Evolutionary conservation across 2,329 filamentous ascomycete species (phyloP).

Genomic region (Xylariaceae sp.): DNA sequence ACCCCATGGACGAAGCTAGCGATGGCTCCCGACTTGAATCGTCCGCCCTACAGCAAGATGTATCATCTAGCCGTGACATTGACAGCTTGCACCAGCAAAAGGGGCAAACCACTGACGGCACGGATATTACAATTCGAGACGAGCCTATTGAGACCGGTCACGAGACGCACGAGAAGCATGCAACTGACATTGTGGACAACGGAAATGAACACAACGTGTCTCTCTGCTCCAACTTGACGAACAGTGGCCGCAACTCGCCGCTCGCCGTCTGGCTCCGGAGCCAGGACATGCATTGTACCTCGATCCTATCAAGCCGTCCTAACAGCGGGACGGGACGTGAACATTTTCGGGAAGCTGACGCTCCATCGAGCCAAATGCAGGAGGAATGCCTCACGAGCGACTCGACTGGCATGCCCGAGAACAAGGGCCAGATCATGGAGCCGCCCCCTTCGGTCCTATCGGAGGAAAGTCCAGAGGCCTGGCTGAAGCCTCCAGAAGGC

Average conservation of each 20-base stretch:
- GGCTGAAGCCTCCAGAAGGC: background rate
- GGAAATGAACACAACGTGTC: constrained; percentile 6
- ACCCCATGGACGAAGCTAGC: constrained; percentile 13
- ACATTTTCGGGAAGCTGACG: constrained; percentile 4
- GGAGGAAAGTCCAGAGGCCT: background rate
- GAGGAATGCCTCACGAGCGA: background rate
- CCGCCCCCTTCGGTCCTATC: constrained; percentile 1
- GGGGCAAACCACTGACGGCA: constrained; percentile 2
- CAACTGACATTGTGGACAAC: background rate
- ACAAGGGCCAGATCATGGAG: background rate
- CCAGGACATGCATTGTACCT: constrained; percentile 22
- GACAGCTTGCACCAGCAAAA: background rate
- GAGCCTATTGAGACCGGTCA: constrained; percentile 5
- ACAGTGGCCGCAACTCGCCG: constrained; percentile 21
- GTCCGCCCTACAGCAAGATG: constrained; percentile 4
- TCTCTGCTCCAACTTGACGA: constrained; percentile 11
- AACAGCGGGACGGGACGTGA: constrained; percentile 16
- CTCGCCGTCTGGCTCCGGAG: constrained; percentile 29
- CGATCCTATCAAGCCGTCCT: constrained; percentile 17
- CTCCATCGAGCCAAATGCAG: background rate
- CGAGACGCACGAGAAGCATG: constrained; percentile 2
- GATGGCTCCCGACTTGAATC: constrained; percentile 6
- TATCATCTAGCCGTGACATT: constrained; percentile 3
- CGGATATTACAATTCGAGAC: constrained; percentile 5
- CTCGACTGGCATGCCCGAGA: background rate